Base-by-base conservation (phyloP, 495 filamentous ascomycete species). In the Hyaloscypha bicolor region DNA sequence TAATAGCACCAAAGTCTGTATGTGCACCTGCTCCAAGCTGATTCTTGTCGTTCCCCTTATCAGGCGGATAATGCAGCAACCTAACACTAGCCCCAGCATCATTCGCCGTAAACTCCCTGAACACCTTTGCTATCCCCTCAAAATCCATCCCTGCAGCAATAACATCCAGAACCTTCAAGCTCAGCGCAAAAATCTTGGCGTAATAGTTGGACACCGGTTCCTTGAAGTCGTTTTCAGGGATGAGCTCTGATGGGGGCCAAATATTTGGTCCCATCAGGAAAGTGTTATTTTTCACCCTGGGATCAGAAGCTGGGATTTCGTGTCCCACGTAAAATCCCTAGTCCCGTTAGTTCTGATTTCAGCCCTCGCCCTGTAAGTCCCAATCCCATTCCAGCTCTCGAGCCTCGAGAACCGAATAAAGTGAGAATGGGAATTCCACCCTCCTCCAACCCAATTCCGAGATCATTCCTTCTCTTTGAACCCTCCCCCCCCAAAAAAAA, bases 1-100 rank as follows among this genome's bases (percentile, higher is more conserved):
- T 82, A 2, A 83, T 67, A 2, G 69, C 76, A n/a, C 78, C 78
- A 64, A 78, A 82, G 69, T 83, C 80, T 2, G 78, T 83, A 60
- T 84, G 81, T 0, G 81, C 81, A 12, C 81, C 81, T 22, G 56
- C 60, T 70, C 79, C 39, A 48, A 72, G 58, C 65, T 69, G 68
- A 62, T 67, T 21, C 31, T 67, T 25, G 69, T 71, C 60, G 75
- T 77, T 63, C 6, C 67, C 72, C 9, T 75, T 70, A 19, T 83
- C 81, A 0, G 79, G 73, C 2, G 78, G 80, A 68, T 82, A 81
- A 51, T 77, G 79, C 60, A 82, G 68, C 42, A 81, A 61, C 21
- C 79, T 67, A 6, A 80, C 59, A 21, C 39, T 71, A 1, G 39
- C 64, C 29, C 75, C 71, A 6, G 75, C 69, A n/a, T 76, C 75